Evolutionary conservation across 148 eudicot genomes (phyloP).

Genomic region (Cornus kousa): DNA sequence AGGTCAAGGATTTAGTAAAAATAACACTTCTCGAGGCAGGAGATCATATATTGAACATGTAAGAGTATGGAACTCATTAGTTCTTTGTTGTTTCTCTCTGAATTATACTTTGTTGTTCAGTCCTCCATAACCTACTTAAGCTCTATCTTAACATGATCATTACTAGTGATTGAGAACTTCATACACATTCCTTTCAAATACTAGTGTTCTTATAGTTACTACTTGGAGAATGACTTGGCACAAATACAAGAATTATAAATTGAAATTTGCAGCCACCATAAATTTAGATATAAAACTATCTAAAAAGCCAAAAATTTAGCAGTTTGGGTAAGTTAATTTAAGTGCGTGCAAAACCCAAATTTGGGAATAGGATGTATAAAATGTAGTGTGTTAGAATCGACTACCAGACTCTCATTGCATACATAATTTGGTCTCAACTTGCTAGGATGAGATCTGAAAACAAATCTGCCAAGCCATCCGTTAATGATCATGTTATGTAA

Average conservation of each 20-base stretch:
- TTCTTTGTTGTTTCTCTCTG: background rate
- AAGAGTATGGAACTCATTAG: slow-evolving; percentile 8
- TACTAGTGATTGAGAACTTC: background rate
- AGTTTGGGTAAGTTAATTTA: background rate
- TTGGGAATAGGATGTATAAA: background rate
- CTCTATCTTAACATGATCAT: background rate
- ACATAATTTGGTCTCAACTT: background rate
- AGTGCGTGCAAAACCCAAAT: background rate
- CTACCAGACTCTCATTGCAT: background rate
- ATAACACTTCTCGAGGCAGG: slow-evolving; percentile 55
- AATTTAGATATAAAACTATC: background rate
- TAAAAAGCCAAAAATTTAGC: background rate
- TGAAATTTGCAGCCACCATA: too few relatives aligned
- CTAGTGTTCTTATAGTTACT: background rate
- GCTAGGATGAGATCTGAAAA: background rate
- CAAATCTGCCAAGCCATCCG: background rate
- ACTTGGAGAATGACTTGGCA: background rate
- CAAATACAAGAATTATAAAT: background rate
- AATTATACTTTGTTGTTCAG: background rate
- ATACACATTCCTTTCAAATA: background rate
- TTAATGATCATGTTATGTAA: background rate
- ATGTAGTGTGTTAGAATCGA: background rate
- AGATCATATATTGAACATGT: slow-evolving; percentile 59
- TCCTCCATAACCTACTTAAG: background rate
- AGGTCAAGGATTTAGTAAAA: slow-evolving; percentile 34